Evolutionary conservation across 2,329 filamentous ascomycete genomes (phyloP).

Genomic region (Elsinoe ampelina): DNA sequence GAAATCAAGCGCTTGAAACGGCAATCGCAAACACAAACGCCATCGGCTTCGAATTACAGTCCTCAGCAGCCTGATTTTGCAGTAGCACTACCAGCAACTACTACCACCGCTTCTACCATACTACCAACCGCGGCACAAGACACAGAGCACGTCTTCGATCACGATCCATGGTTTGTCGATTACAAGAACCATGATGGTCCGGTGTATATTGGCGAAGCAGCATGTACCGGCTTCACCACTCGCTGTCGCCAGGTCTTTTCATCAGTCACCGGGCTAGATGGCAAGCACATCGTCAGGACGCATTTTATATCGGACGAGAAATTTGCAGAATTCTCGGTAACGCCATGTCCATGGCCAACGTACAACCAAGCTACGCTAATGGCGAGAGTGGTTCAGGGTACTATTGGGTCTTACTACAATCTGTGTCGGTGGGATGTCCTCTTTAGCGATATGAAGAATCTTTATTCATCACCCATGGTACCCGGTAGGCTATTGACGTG

Average conservation of each 20-base stretch:
- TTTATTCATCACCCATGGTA: conserved; percentile 29
- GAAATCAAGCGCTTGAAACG: conserved; percentile 25
- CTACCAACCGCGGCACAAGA: conserved; percentile 20
- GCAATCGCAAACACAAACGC: not conserved
- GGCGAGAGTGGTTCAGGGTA: conserved; percentile 34
- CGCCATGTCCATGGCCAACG: conserved; percentile 32
- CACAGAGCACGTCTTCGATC: conserved; percentile 28
- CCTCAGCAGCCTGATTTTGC: not conserved
- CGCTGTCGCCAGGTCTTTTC: conserved; percentile 28
- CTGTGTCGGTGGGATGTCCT: conserved; percentile 34
- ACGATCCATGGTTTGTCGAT: conserved; percentile 30
- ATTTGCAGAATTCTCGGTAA: conserved; percentile 28
- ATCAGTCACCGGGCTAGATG: conserved; percentile 14
- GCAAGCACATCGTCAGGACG: conserved; percentile 27
- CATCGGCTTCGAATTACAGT: not conserved
- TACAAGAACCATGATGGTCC: conserved; percentile 25
- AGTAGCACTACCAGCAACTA: not conserved
- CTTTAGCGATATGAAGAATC: conserved; percentile 30
- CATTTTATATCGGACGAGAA: conserved; percentile 27
- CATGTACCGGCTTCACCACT: conserved; percentile 31
- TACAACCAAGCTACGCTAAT: conserved; percentile 31
- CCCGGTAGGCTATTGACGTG: conserved; percentile 29
- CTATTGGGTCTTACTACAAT: conserved; percentile 35
- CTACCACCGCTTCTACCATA: not conserved
- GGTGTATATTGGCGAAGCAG: conserved; percentile 30